Evolutionary conservation across 192 early-diverging fungal genomes (phyloP).

Genomic region (Dimargaris xerosporica): DNA sequence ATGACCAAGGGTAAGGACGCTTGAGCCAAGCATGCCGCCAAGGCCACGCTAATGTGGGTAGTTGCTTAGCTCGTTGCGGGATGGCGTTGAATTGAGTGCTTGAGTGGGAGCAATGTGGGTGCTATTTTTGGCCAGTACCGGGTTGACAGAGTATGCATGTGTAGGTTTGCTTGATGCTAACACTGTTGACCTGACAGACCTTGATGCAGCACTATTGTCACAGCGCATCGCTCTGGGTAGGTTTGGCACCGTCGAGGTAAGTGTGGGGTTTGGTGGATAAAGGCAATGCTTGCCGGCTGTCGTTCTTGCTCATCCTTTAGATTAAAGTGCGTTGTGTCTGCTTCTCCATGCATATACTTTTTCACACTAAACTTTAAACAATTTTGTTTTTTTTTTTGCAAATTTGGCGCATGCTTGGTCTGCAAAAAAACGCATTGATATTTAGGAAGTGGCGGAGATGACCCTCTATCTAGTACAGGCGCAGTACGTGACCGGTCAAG

Average conservation of each 20-base stretch:
- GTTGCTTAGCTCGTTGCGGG: background rate
- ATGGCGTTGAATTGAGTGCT: background rate
- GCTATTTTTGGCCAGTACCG: background rate
- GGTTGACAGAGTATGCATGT: background rate
- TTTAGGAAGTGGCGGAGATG: conserved; percentile 39
- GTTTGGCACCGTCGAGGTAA: background rate
- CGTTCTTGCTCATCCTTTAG: background rate
- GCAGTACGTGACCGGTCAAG: conserved; percentile 48
- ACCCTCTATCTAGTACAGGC: conserved; percentile 39
- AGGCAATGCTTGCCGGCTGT: too few relatives aligned
- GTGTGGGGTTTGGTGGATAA: background rate
- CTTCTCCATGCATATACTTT: too few relatives aligned
- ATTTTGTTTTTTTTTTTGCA: too few relatives aligned
- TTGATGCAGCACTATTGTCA: background rate
- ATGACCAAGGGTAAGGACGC: conserved; percentile 41
- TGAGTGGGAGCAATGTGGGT: background rate
- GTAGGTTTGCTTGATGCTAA: background rate
- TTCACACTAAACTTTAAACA: too few relatives aligned
- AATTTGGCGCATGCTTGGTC: too few relatives aligned
- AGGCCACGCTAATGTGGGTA: background rate
- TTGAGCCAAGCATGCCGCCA: background rate
- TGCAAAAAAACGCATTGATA: background rate
- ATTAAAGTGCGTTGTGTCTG: too few relatives aligned
- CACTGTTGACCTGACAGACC: background rate
- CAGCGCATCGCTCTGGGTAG: background rate